A percentile compares a stretch with the other conserved stretches of the same genome.
phyloP scores from a whole-genome alignment of 2,329 filamentous ascomycete species.

The Monosporascus cannonballus region DNA sequence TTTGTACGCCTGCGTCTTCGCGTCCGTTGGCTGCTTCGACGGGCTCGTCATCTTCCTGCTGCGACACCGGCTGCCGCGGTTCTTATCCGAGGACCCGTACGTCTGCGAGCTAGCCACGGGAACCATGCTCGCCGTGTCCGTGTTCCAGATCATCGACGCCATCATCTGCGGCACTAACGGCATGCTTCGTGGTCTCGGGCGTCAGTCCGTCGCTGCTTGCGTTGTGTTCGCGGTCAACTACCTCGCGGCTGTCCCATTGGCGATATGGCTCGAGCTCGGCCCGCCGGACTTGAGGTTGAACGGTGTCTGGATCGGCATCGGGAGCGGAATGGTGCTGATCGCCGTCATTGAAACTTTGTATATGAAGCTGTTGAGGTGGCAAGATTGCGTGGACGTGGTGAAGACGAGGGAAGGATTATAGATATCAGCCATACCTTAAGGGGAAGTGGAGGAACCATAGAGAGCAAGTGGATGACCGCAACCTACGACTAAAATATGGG shows the following conservation, averaged over 20 bases:
- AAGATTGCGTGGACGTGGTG: conserved; percentile 26
- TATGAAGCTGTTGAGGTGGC: conserved; percentile 25
- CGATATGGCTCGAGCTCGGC: conserved; percentile 32
- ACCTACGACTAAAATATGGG: no score
- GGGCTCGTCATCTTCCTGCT: conserved; percentile 25
- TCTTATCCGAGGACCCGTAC: conserved; percentile 26
- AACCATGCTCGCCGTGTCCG: conserved; percentile 26
- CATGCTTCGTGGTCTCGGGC: conserved; percentile 32
- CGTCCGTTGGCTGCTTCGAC: conserved; percentile 27
- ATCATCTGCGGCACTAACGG: conserved; percentile 31
- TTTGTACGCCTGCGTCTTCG: conserved; percentile 28
- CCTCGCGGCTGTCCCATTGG: conserved; percentile 30
- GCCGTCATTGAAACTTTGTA: conserved; percentile 26
- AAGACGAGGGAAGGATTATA: conserved; percentile 20
- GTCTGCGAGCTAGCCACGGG: conserved; percentile 24
- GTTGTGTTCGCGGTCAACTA: conserved; percentile 32
- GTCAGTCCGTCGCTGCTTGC: conserved; percentile 31
- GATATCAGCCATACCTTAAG: no score
- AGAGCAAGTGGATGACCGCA: no score
- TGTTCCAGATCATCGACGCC: conserved; percentile 29
- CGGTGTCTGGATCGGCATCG: conserved; percentile 30
- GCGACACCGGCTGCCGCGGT: conserved; percentile 21
- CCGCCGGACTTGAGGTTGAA: conserved; percentile 23
- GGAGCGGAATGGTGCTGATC: conserved; percentile 26
- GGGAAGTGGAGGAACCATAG: no score